phyloP scores from a whole-genome alignment of 139 green algal species.

The Auxenochlorella protothecoides region DNA sequence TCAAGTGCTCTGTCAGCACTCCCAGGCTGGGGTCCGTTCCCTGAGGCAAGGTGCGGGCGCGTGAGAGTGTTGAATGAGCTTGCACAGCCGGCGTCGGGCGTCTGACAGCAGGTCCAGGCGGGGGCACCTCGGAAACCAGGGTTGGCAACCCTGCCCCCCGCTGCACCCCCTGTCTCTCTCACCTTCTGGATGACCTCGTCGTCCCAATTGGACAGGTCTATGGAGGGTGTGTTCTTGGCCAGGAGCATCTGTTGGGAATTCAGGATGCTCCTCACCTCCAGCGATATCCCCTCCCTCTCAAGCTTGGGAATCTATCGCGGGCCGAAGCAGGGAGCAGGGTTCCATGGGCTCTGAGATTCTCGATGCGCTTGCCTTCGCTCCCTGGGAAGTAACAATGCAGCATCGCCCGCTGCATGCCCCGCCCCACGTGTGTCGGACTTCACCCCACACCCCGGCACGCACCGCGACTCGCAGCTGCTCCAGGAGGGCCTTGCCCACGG shows the following conservation, averaged over 20 bases:
- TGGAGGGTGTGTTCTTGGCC: background rate
- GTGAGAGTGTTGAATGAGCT: background rate
- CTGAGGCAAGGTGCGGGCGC: too few relatives aligned
- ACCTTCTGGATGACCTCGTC: slow-evolving; percentile 16
- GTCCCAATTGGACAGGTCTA: slow-evolving; percentile 42
- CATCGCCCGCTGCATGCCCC: too few relatives aligned
- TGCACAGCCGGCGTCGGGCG: background rate
- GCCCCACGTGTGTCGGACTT: too few relatives aligned
- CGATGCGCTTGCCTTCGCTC: too few relatives aligned
- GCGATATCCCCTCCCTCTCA: slow-evolving; percentile 40
- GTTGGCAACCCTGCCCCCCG: slow-evolving; percentile 1
- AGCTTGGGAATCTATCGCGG: slow-evolving; percentile 18
- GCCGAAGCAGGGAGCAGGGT: background rate
- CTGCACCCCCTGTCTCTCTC: background rate
- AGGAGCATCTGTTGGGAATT: slow-evolving; percentile 41
- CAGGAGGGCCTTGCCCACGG: slow-evolving; percentile 78
- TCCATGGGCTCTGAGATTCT: background rate
- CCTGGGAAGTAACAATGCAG: too few relatives aligned
- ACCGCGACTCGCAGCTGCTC: slow-evolving; percentile 72
- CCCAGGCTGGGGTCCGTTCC: slow-evolving; percentile 12
- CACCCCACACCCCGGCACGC: background rate
- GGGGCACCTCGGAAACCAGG: slow-evolving; percentile 1
- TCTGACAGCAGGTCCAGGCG: background rate
- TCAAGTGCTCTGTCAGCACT: slow-evolving; percentile 57
- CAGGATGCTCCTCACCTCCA: slow-evolving; percentile 48